phyloP scores from a whole-genome alignment of 192 early-diverging fungal species.

The Chytriomyces confervae region DNA sequence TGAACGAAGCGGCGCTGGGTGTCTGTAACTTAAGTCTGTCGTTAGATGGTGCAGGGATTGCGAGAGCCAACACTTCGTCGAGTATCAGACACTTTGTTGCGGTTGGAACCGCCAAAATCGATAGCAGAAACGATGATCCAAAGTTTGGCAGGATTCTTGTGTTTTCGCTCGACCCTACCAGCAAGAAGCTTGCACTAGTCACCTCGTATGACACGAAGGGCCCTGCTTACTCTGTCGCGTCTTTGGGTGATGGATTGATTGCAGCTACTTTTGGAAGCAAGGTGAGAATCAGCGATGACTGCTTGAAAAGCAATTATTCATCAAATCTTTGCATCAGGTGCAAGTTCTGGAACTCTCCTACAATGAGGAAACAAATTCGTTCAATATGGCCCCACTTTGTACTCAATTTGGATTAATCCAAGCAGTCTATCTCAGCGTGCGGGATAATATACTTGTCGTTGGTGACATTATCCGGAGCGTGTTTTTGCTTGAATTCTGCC shows the following conservation, averaged over 20 bases:
- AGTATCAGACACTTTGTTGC: constrained; percentile 59
- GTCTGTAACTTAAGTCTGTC: neutral
- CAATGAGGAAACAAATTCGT: neutral
- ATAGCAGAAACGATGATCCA: constrained; percentile 66
- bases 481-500: constrained; percentile 60
- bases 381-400: constrained; percentile 7
- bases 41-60: neutral
- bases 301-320: neutral
- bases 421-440: constrained; percentile 60
- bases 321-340: neutral
- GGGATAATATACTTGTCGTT: constrained; percentile 69
- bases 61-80: neutral
- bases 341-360: constrained; percentile 15
- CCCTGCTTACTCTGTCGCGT: constrained; percentile 70
- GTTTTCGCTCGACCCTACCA: constrained; percentile 48
- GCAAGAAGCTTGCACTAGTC: constrained; percentile 60
- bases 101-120: constrained; percentile 74
- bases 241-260: constrained; percentile 73
- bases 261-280: constrained; percentile 18
- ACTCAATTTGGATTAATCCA: constrained; percentile 63
- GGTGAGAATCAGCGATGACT: neutral
- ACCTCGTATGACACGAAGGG: constrained; percentile 60
- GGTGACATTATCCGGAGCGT: constrained; percentile 87
- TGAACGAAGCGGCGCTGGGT: constrained; percentile 22
- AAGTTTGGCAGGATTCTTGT: constrained; percentile 76